phyloP scores from a whole-genome alignment of 345 rosid species.

The Lagerstroemia speciosa region DNA sequence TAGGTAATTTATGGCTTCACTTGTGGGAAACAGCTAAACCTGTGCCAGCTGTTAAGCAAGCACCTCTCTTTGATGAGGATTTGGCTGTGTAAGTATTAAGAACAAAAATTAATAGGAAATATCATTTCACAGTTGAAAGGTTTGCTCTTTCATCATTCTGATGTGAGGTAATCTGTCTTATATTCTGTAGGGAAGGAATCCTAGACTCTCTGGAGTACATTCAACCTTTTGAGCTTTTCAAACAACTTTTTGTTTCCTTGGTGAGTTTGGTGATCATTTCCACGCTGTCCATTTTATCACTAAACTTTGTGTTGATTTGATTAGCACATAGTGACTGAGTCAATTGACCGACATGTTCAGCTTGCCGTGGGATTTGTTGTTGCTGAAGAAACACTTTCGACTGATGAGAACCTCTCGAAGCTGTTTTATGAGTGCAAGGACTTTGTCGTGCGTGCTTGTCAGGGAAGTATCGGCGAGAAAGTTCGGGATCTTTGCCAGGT shows the following conservation, averaged over 20 bases:
- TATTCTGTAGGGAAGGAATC: conserved; percentile 64
- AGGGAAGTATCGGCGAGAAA: conserved; percentile 55
- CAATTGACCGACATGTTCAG: conserved; percentile 24
- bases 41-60: conserved; percentile 72
- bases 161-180: conserved; percentile 6
- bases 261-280: conserved; percentile 30
- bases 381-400: conserved; percentile 43
- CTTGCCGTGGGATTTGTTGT: conserved; percentile 54
- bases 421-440: conserved; percentile 72
- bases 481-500: conserved; percentile 79
- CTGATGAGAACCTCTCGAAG: conserved; percentile 47
- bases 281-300: background rate
- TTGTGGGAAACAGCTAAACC: conserved; percentile 85
- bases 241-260: conserved; percentile 62
- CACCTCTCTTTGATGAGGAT: conserved; percentile 87
- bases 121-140: conserved; percentile 1
- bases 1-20: conserved; percentile 88
- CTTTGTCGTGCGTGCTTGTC: conserved; percentile 47
- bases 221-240: conserved; percentile 53
- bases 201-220: conserved; percentile 58
- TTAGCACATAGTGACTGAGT: background rate
- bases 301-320: background rate
- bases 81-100: conserved; percentile 66
- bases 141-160: conserved; percentile 6
- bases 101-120: conserved; percentile 2